Percentiles rank a stretch among this genome's conserved stretches.
Evolutionary conservation across 1,139 yeast genomes (phyloP).

Genomic region (Suhomyces terraborum): DNA sequence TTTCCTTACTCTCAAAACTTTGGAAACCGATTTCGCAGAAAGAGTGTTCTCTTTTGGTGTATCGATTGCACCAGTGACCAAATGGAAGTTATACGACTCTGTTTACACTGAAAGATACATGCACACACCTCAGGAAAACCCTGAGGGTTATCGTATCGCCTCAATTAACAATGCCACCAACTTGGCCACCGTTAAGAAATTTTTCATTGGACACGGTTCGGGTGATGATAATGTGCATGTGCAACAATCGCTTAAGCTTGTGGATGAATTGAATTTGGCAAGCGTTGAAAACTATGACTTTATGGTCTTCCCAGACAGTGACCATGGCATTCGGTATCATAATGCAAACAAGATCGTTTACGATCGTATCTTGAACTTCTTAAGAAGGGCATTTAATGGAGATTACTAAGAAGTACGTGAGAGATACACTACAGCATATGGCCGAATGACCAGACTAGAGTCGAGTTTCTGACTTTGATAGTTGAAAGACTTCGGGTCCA

Average conservation of each 20-base stretch:
- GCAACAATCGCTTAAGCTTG: slow-evolving; percentile 65
- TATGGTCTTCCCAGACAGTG: slow-evolving; percentile 78
- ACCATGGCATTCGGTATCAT: slow-evolving; percentile 69
- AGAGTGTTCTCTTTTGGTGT: slow-evolving; percentile 66
- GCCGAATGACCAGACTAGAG: not conserved
- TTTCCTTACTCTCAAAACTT: slow-evolving; percentile 69
- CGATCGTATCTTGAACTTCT: slow-evolving; percentile 64
- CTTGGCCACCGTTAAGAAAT: slow-evolving; percentile 55
- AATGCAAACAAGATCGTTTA: slow-evolving; percentile 68
- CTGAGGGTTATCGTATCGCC: slow-evolving; percentile 55
- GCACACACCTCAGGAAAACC: slow-evolving; percentile 67
- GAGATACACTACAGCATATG: not conserved
- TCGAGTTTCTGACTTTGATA: not conserved
- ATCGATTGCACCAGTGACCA: slow-evolving; percentile 81
- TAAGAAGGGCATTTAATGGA: slow-evolving; percentile 55
- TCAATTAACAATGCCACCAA: slow-evolving; percentile 53
- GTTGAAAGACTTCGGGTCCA: not conserved
- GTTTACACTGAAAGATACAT: slow-evolving; percentile 78
- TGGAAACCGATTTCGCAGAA: slow-evolving; percentile 60
- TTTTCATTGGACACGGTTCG: slow-evolving; percentile 74
- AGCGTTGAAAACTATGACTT: slow-evolving; percentile 70
- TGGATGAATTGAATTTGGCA: slow-evolving; percentile 61
- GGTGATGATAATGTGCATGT: slow-evolving; percentile 85
- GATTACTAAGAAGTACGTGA: slow-evolving; percentile 26
- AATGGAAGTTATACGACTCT: slow-evolving; percentile 75